Evolutionary conservation across 2,329 filamentous ascomycete species (phyloP), one percentile per base, ranked within the genome.

Genomic region (Fusarium humuli): DNA sequence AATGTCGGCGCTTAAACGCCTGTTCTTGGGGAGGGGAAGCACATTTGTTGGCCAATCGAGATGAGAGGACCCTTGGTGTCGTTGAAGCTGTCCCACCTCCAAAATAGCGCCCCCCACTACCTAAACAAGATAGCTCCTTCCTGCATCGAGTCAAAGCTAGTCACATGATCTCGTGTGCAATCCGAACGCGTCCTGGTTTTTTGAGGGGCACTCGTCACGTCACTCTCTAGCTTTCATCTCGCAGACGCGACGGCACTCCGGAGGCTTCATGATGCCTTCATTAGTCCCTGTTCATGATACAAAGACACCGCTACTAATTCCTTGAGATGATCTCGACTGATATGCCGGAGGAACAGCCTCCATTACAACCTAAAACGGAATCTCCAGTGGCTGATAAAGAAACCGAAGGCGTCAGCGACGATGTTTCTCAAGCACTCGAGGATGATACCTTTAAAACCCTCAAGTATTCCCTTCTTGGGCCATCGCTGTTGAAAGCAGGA

Each of bases 401-500:
- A 53, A 58, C 22, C 29, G 49, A 61, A 40, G 49, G 50, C 9
- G 27, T 49, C 53, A 48, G 29, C 18, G 49, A 66, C 45, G 58
- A 56, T 61, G 41, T 30, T 27, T 16, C 59, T n/a, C 63, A 67
- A 9, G 52, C 60, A 9, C 32, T 29, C 16, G 53, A 57, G 5
- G 62, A 64, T 7, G 63, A 69, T 37, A 41, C 57, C 37, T 62
- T 67, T 20, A 80, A 76, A 47, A 94, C 92, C 6, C 85, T 98
- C 59, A 98, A 97, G 77, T 97, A 98, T 79, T 91, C 92, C 59
- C 87, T 98, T 0, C 85, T 98, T 0, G 96, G 96, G 0, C 95
- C 94, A 0, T 98, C 94, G 8, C 83, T 98, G 56, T 95, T 94
- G 23, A 99, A 99, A 80, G 93, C 94, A 30, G 96, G 96, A 3